Evolutionary conservation across 2,329 filamentous ascomycete genomes (phyloP).

Genomic region (Pseudopithomyces maydicus): DNA sequence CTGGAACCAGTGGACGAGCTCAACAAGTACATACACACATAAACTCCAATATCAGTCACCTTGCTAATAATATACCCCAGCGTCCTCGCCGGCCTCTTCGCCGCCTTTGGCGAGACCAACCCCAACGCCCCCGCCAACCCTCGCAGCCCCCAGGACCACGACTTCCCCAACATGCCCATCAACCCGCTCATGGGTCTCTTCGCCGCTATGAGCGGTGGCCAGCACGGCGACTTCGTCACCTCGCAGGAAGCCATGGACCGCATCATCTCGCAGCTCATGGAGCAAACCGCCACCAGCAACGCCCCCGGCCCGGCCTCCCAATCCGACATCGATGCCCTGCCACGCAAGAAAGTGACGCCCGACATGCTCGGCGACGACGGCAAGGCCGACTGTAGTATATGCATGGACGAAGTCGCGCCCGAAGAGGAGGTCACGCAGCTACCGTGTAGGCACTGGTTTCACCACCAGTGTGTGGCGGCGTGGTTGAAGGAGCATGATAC

Average conservation of each 20-base stretch:
- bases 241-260: conserved; percentile 88
- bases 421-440: conserved; percentile 77
- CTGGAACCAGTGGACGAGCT: conserved; percentile 55
- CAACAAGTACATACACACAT: conserved; percentile 50
- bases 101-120: conserved; percentile 35
- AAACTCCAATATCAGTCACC: neutral
- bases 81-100: conserved; percentile 40
- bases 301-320: conserved; percentile 82
- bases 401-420: conserved; percentile 81
- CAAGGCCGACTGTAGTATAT: conserved; percentile 85
- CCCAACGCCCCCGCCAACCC: too few relatives aligned
- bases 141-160: neutral
- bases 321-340: conserved; percentile 73
- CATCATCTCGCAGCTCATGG: conserved; percentile 87
- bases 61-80: conserved; percentile 27
- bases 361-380: conserved; percentile 73
- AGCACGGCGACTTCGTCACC: conserved; percentile 81
- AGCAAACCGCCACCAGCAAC: conserved; percentile 75
- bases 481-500: conserved; percentile 94
- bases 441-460: conserved; percentile 94
- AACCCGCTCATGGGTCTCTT: conserved; percentile 55
- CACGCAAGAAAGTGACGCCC: conserved; percentile 71
- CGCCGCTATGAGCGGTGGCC: conserved; percentile 37
- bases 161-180: conserved; percentile 11
- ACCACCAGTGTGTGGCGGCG: conserved; percentile 76